phyloP scores from a whole-genome alignment of 2,329 filamentous ascomycete species.

The Boeremia lycopersici region DNA sequence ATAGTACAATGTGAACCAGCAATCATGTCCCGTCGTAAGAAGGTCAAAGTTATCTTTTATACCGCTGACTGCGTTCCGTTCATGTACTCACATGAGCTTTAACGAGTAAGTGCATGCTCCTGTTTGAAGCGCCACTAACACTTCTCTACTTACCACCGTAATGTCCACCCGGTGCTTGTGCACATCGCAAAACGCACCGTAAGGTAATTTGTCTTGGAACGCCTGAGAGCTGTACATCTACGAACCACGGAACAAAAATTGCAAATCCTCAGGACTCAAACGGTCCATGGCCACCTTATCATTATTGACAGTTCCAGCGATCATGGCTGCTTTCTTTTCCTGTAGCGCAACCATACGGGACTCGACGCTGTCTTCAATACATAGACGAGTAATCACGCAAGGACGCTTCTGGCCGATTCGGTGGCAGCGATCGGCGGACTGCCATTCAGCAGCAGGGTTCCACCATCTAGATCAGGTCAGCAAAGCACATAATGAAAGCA shows the following conservation, averaged over 20 bases:
- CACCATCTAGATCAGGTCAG: slow-evolving; percentile 73
- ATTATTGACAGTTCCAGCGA: slow-evolving; percentile 93
- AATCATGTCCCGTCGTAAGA: no score
- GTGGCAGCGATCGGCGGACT: slow-evolving; percentile 84
- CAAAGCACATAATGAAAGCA: neutral
- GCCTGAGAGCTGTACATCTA: slow-evolving; percentile 37
- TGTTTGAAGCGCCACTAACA: neutral
- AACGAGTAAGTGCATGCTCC: neutral
- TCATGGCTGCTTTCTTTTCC: slow-evolving; percentile 99
- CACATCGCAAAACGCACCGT: neutral
- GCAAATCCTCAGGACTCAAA: slow-evolving; percentile 87
- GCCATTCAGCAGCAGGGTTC: slow-evolving; percentile 99
- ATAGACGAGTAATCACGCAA: slow-evolving; percentile 91
- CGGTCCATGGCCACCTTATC: slow-evolving; percentile 92
- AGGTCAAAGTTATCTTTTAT: no score
- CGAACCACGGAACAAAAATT: slow-evolving; percentile 89
- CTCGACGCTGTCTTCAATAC: slow-evolving; percentile 97
- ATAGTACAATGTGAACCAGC: no score
- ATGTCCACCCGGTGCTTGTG: neutral
- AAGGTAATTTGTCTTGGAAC: no score
- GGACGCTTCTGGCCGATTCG: slow-evolving; percentile 94
- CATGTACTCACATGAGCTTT: neutral
- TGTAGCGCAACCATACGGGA: slow-evolving; percentile 93
- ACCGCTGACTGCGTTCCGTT: neutral
- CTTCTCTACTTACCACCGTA: neutral